phyloP scores from a whole-genome alignment of 1,284 basidiomycete genomes.

The Trichosporon asahii region DNA sequence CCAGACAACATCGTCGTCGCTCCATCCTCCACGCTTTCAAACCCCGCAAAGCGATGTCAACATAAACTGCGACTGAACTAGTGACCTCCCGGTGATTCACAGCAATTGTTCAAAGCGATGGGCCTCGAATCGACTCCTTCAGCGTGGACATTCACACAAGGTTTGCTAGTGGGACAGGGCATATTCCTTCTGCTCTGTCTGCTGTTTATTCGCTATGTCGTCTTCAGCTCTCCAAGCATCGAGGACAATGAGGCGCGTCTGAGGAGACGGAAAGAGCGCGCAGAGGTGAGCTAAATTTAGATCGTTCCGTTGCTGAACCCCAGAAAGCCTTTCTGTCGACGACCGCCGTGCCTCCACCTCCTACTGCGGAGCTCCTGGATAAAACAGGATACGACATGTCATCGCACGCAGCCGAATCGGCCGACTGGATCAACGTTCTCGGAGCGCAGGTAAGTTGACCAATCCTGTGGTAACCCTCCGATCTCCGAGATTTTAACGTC shows the following conservation, averaged over 20 bases:
- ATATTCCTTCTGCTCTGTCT: conserved; percentile 52
- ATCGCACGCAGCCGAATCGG: conserved; percentile 55
- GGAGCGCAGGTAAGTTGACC: conserved; percentile 54
- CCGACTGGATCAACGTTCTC: conserved; percentile 60
- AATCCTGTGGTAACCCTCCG: conserved; percentile 27
- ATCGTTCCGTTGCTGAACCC: conserved; percentile 7
- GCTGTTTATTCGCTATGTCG: conserved; percentile 57
- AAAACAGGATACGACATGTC: conserved; percentile 57
- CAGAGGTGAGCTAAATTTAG: conserved; percentile 34
- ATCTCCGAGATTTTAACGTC: conserved; percentile 24
- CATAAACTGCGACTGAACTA: neutral
- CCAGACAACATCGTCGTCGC: neutral
- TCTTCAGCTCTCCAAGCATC: conserved; percentile 54
- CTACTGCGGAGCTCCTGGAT: conserved; percentile 51
- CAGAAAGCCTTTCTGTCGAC: conserved; percentile 45
- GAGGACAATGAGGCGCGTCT: conserved; percentile 39
- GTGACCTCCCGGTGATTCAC: neutral
- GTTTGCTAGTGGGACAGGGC: conserved; percentile 57
- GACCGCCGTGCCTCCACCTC: conserved; percentile 44
- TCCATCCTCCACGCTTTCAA: neutral
- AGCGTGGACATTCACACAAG: conserved; percentile 56
- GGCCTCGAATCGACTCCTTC: neutral
- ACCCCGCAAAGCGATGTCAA: neutral
- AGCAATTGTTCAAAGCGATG: neutral
- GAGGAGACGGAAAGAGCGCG: conserved; percentile 35